Evolutionary conservation across 2,329 filamentous ascomycete species (phyloP).

Genomic region (Botrytis tulipae): DNA sequence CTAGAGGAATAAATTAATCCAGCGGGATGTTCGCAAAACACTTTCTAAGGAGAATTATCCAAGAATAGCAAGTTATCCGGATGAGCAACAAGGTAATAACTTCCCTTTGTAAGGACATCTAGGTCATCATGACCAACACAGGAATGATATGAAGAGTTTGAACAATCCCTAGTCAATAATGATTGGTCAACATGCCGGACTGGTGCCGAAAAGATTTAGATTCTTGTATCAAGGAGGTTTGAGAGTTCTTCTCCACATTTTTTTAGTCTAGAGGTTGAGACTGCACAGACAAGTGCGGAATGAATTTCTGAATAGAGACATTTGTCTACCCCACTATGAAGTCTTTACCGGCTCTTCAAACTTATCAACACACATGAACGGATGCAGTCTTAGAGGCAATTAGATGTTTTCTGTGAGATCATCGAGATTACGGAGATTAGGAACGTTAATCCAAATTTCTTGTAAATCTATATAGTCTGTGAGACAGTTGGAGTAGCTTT

Average conservation of each 20-base stretch:
- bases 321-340: not conserved
- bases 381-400: not conserved
- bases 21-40: not conserved
- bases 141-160: not conserved
- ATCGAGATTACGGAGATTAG: not conserved
- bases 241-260: not conserved
- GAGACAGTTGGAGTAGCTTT: not conserved
- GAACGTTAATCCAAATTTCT: slow-evolving; percentile 4
- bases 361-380: not conserved
- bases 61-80: not conserved
- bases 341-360: not conserved
- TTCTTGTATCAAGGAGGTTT: slow-evolving; percentile 5
- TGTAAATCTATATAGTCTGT: not conserved
- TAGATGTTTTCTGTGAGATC: not conserved
- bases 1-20: not conserved
- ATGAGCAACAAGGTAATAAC: not conserved
- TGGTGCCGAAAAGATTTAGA: slow-evolving; percentile 6
- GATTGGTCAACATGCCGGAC: not conserved
- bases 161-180: not conserved
- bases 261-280: not conserved
- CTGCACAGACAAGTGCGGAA: not conserved
- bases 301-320: not conserved
- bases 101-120: not conserved
- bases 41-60: not conserved
- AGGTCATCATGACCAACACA: not conserved